Evolutionary conservation across 2,329 filamentous ascomycete genomes (phyloP), one percentile per base, ranked within the genome.

Genomic region (Epichloe aotearoae): DNA sequence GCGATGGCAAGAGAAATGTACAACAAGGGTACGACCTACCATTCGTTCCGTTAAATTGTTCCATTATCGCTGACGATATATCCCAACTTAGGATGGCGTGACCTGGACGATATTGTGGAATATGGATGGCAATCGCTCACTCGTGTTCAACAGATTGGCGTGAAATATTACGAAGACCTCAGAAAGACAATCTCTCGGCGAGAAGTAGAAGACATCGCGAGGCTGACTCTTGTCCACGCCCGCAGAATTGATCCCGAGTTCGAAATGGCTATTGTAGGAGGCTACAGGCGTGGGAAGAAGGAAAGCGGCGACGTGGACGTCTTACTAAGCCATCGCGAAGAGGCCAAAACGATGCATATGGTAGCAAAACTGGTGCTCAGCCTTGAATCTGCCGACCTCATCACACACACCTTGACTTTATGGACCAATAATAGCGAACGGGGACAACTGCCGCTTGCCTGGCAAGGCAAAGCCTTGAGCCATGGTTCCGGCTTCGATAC

Each of bases 101-200:
- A 93, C 53, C 71, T 95, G 1, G 88, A 96, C 59, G 90, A 97
- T 59, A 71, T 97, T 3, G 73, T 95, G 40, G 86, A 95, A 60
- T 77, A 82, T 59, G 89, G 86, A 11, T 97, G 91, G 91, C 64
- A 72, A 19, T 73, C 66, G 0, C 72, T 97, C 1, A 84, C 76
- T 1, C 80, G 89, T 12, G 85, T 88, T 1, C 91, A 96, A 65
- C 89, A 97, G 63, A 95, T 97, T 50, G 91, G 93, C 0, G 73
- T 96, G 43, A 97, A 97, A 63, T 96, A 83, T 67, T 95, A 94
- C 63, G 85, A 94, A 36, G 91, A 97, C 55, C 86, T 98, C 50
- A 70, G 78, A 44, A 66, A 75, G 15, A 80, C 77, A 14, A 87
- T 97, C 4, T 77, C 87, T 0, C 79, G 89, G 1, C 52, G 61